Evolutionary conservation across 2,329 filamentous ascomycete genomes (phyloP).

Genomic region (Alternaria ethzedia): DNA sequence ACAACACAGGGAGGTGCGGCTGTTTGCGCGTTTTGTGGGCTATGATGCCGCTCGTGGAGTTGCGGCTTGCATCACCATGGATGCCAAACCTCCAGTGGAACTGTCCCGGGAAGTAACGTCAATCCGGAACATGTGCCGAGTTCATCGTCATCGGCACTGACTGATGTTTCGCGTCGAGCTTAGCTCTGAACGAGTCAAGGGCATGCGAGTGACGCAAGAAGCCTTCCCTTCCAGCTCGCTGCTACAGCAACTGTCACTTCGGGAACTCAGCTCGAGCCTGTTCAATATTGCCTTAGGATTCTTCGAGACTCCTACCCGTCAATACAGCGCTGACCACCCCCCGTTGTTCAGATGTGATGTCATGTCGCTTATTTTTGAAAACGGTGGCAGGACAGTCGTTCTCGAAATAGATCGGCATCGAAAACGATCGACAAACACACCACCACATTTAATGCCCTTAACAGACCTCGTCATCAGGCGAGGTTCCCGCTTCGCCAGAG

Average conservation of each 20-base stretch:
- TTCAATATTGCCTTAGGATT: background rate
- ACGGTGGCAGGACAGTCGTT: background rate
- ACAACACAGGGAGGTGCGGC: background rate
- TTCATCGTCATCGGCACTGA: background rate
- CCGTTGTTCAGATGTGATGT: slow-evolving; percentile 2
- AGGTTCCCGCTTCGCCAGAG: slow-evolving; percentile 6
- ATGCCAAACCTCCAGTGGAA: background rate
- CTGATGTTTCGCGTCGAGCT: background rate
- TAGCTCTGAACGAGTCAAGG: background rate
- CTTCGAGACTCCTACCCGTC: background rate
- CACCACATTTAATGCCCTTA: background rate
- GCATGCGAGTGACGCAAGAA: slow-evolving; percentile 6
- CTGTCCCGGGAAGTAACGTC: background rate
- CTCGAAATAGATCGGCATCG: slow-evolving; percentile 10
- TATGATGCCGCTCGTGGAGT: slow-evolving; percentile 3
- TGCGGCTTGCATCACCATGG: background rate
- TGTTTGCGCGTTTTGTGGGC: slow-evolving; percentile 2
- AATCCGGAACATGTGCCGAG: background rate
- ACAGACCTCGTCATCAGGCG: slow-evolving; percentile 11
- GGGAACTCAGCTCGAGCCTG: background rate
- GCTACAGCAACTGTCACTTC: background rate
- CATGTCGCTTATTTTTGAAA: slow-evolving; percentile 9
- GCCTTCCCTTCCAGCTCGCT: background rate
- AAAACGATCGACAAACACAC: slow-evolving; percentile 8
- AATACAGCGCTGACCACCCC: slow-evolving; percentile 6